These are phyloP conservation scores for Corymbia calophylla DNA, from an alignment of 441 rosid genomes.

Conservation along the genomic window DNA sequence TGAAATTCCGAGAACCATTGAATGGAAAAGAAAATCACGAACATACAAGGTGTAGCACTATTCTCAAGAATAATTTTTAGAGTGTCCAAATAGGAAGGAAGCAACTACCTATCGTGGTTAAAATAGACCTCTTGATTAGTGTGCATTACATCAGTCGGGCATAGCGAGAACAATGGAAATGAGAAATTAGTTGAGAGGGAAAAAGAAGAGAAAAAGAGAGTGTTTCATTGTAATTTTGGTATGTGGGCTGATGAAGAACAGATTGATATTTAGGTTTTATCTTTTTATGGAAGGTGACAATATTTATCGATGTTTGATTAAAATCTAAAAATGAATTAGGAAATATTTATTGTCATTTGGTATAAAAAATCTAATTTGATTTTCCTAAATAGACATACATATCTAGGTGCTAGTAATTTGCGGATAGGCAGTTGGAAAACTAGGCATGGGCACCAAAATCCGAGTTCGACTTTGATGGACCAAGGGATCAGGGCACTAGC, in stretches of 20 bases:
- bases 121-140: background rate
- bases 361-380: too few relatives aligned
- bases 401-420: too few relatives aligned
- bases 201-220: background rate
- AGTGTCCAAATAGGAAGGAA: background rate
- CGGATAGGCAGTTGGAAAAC: too few relatives aligned
- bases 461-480: too few relatives aligned
- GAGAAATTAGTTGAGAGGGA: background rate
- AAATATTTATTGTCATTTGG: background rate
- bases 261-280: background rate
- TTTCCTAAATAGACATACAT: too few relatives aligned
- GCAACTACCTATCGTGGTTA: background rate
- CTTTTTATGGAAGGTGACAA: background rate
- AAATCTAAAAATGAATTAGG: background rate
- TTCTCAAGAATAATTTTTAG: background rate
- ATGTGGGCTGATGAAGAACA: background rate
- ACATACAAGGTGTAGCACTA: too few relatives aligned
- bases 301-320: background rate
- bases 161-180: background rate
- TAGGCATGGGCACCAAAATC: too few relatives aligned
- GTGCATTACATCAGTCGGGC: background rate
- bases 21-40: background rate
- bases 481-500: too few relatives aligned
- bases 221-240: background rate
- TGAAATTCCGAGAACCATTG: background rate